A percentile compares a stretch with the other conserved stretches of the same genome.
These are phyloP conservation scores for Phytophthora idaei DNA, from an alignment of 352 stramenopile genomes.

Conservation along the genomic window DNA sequence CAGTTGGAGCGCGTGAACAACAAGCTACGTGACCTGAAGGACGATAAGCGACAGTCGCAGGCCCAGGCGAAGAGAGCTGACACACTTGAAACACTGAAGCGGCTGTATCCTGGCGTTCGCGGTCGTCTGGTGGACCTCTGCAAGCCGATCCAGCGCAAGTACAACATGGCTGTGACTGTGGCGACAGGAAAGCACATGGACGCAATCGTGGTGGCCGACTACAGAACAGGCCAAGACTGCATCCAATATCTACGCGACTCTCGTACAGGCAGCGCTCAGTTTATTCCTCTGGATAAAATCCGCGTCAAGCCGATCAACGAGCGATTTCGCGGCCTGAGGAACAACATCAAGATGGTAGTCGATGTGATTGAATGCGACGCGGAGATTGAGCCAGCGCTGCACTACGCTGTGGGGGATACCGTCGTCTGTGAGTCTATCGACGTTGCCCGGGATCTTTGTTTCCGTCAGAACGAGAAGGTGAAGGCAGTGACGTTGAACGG, in stretches of 20 bases:
- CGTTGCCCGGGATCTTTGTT: constrained; percentile 88
- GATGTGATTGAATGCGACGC: constrained; percentile 97
- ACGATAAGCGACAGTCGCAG: constrained; percentile 92
- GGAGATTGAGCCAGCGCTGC: constrained; percentile 92
- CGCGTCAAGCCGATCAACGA: constrained; percentile 92
- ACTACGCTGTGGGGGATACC: constrained; percentile 96
- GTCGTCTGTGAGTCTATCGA: constrained; percentile 97
- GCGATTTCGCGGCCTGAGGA: constrained; percentile 91
- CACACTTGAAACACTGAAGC: constrained; percentile 81
- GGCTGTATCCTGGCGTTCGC: constrained; percentile 92
- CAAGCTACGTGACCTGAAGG: constrained; percentile 92
- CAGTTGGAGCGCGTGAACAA: constrained; percentile 75
- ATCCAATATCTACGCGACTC: constrained; percentile 96
- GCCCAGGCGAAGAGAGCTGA: constrained; percentile 86
- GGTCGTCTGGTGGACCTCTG: constrained; percentile 97
- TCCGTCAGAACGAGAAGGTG: constrained; percentile 82
- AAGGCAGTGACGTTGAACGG: constrained; percentile 94
- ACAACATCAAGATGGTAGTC: constrained; percentile 92
- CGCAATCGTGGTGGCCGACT: constrained; percentile 80
- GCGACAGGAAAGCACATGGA: constrained; percentile 99
- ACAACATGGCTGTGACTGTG: constrained; percentile 97
- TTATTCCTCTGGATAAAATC: constrained; percentile 98
- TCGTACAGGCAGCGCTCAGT: constrained; percentile 93
- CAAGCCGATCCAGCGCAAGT: constrained; percentile 95
- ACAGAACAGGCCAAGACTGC: constrained; percentile 84